A percentile compares a stretch with the other conserved stretches of the same genome.
Conservation (phyloP, 768 basidiomycete genomes). For the Rhizopogon vesiculosus region DNA sequence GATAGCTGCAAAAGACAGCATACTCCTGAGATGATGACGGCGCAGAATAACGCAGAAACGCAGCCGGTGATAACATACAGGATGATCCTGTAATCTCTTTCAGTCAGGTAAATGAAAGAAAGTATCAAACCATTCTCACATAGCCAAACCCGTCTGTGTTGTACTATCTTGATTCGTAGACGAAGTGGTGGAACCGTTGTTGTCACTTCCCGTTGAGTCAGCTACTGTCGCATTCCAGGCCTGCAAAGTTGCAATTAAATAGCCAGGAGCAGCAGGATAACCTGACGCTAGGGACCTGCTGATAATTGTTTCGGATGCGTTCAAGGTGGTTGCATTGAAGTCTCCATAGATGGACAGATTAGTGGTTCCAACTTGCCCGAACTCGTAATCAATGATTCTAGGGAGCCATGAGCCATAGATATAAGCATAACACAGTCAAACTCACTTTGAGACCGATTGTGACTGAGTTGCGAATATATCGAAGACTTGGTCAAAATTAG, state of each 20-base stretch:
- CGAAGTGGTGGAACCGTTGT: conserved; percentile 13
- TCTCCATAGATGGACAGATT: conserved; percentile 47
- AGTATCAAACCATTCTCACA: conserved; percentile 41
- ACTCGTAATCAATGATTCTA: conserved; percentile 54
- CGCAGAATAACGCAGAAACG: conserved; percentile 78
- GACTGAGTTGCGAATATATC: conserved; percentile 75
- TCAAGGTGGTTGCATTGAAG: conserved; percentile 62
- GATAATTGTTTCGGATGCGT: conserved; percentile 42
- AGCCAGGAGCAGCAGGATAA: conserved; percentile 46
- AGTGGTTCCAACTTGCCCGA: conserved; percentile 50
- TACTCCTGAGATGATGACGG: conserved; percentile 84
- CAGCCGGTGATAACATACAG: conserved; percentile 87
- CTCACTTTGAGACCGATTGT: conserved; percentile 50
- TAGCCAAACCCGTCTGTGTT: conserved; percentile 63
- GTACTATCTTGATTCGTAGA: conserved; percentile 7
- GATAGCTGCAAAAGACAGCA: conserved; percentile 19
- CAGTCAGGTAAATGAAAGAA: conserved; percentile 1
- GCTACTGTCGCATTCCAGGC: conserved; percentile 55
- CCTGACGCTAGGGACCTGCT: conserved; percentile 37
- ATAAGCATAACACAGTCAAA: conserved; percentile 22
- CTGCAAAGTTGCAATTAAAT: conserved; percentile 65
- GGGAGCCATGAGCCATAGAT: background rate
- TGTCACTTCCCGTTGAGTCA: conserved; percentile 4
- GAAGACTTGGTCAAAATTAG: conserved; percentile 64
- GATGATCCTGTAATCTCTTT: conserved; percentile 50